Conservation (phyloP, 345 rosid species). For the Durio zibethinus region DNA sequence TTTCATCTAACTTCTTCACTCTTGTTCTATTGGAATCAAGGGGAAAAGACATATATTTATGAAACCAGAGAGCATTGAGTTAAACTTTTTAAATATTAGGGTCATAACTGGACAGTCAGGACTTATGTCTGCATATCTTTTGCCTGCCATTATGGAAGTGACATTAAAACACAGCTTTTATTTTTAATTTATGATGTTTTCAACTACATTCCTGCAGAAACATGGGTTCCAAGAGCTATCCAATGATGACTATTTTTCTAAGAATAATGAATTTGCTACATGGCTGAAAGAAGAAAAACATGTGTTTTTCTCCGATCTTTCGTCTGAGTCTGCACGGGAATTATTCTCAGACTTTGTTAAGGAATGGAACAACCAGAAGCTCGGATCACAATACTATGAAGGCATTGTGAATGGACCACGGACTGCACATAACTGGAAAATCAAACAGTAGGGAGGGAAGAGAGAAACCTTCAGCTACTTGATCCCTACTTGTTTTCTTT, state of each 20-base stretch:
- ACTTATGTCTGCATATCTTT: neutral
- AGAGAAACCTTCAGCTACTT: neutral
- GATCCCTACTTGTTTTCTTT: neutral
- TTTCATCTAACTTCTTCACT: neutral
- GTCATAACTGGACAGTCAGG: neutral
- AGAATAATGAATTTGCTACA: constrained; percentile 85
- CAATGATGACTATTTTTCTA: constrained; percentile 75
- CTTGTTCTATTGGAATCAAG: neutral
- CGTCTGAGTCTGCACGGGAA: constrained; percentile 66
- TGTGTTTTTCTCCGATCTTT: constrained; percentile 78
- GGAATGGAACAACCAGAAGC: constrained; percentile 79
- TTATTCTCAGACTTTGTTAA: constrained; percentile 58
- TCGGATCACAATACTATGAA: constrained; percentile 69
- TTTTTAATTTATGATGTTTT: neutral
- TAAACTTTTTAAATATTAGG: neutral
- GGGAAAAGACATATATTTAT: neutral
- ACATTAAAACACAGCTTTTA: neutral
- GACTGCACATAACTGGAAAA: constrained; percentile 77
- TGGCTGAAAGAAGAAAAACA: constrained; percentile 84
- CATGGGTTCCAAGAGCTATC: constrained; percentile 60
- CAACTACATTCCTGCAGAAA: constrained; percentile 38
- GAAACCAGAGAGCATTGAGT: neutral
- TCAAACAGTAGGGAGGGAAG: constrained; percentile 32
- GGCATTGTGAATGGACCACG: constrained; percentile 76
- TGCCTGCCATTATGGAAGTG: neutral